Evolutionary conservation across 2,329 filamentous ascomycete genomes (phyloP).

Genomic region (Ceratocystis alfenasii): DNA sequence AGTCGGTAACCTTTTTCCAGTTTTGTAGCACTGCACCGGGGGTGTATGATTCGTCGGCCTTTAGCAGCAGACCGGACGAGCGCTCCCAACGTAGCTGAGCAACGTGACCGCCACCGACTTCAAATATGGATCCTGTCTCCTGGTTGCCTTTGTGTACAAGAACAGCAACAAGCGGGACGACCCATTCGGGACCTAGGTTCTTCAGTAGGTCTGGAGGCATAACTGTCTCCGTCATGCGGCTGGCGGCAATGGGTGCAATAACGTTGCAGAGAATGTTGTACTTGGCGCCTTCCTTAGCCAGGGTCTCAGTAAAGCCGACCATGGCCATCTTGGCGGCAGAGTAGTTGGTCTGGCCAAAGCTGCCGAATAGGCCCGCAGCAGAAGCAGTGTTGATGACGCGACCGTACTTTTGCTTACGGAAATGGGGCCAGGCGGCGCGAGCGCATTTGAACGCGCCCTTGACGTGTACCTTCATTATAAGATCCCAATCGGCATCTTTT

Average conservation of each 20-base stretch:
- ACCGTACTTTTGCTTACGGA: slow-evolving; percentile 97
- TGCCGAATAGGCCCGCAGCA: slow-evolving; percentile 89
- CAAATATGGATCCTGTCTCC: slow-evolving; percentile 84
- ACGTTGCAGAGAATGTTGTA: slow-evolving; percentile 96
- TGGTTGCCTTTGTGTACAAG: slow-evolving; percentile 78
- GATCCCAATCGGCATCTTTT: slow-evolving; percentile 92
- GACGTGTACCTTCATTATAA: slow-evolving; percentile 86
- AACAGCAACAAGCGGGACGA: slow-evolving; percentile 82
- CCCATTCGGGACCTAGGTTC: slow-evolving; percentile 81
- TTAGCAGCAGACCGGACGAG: slow-evolving; percentile 74
- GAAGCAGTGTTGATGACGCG: slow-evolving; percentile 94
- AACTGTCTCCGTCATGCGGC: slow-evolving; percentile 87
- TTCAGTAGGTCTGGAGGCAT: slow-evolving; percentile 89
- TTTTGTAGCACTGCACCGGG: slow-evolving; percentile 77
- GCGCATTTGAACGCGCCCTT: slow-evolving; percentile 92
- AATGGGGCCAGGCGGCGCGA: slow-evolving; percentile 89
- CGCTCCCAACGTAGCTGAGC: slow-evolving; percentile 95
- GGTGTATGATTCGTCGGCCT: slow-evolving; percentile 78
- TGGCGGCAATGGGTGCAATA: slow-evolving; percentile 85
- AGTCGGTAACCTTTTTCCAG: slow-evolving; percentile 81
- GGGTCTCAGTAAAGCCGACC: slow-evolving; percentile 93
- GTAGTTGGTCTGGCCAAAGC: slow-evolving; percentile 93
- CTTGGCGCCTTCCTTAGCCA: slow-evolving; percentile 93
- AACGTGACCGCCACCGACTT: slow-evolving; percentile 82
- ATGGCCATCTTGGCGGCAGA: slow-evolving; percentile 90